These are phyloP conservation scores for Ambrosia artemisiifolia DNA, from an alignment of 129 eudicot genomes.

Conservation along the genomic window DNA sequence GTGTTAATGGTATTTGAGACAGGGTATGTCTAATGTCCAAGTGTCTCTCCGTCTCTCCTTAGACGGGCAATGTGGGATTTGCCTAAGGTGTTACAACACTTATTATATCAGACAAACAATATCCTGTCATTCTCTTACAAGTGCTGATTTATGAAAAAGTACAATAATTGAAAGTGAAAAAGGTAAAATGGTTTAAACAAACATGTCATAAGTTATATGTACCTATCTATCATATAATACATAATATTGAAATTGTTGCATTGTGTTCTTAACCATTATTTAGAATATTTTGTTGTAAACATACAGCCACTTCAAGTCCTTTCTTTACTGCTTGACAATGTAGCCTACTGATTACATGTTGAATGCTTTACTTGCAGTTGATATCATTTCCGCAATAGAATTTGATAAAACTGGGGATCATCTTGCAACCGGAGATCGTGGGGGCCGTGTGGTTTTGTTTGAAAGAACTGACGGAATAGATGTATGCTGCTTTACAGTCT, in stretches of 20 bases:
- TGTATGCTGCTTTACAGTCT: conserved; percentile 35
- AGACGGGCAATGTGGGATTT: no score
- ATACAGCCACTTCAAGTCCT: not conserved
- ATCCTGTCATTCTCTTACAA: not conserved
- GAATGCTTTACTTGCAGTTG: conserved; percentile 43
- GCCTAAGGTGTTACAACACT: no score
- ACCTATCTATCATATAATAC: conserved; percentile 6
- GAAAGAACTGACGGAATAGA: conserved; percentile 48
- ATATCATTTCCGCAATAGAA: conserved; percentile 61
- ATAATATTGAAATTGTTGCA: not conserved
- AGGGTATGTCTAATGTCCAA: no score
- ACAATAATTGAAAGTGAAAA: not conserved
- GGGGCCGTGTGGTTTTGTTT: conserved; percentile 63
- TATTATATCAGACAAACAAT: not conserved
- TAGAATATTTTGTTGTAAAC: not conserved
- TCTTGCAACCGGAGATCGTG: conserved; percentile 72
- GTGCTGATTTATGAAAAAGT: not conserved
- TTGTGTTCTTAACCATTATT: not conserved
- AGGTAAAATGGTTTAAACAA: not conserved
- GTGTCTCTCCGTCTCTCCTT: no score
- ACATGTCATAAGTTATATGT: not conserved
- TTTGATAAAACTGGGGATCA: conserved; percentile 62
- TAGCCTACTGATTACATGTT: conserved; percentile 3
- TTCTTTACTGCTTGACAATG: conserved; percentile 10
- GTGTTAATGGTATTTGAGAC: no score